These are phyloP conservation scores for Astragalus membranaceus DNA, from an alignment of 306 rosid genomes.

Conservation along the genomic window DNA sequence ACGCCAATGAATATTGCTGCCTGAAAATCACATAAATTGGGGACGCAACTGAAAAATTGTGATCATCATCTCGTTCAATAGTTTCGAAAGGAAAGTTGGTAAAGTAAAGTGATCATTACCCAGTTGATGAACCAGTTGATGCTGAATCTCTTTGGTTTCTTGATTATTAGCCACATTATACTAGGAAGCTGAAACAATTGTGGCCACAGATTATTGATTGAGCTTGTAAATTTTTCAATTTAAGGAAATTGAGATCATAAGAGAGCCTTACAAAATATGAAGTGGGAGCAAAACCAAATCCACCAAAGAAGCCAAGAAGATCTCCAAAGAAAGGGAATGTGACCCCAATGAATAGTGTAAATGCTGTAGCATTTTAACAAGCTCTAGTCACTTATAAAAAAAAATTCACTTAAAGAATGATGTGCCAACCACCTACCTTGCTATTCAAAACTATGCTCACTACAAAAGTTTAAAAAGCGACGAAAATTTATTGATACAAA, in stretches of 20 bases:
- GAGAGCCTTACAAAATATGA: constrained; percentile 56
- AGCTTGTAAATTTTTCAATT: neutral
- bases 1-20: constrained; percentile 58
- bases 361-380: constrained; percentile 45
- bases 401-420: no score
- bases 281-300: constrained; percentile 90
- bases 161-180: constrained; percentile 81
- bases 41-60: no score
- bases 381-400: neutral
- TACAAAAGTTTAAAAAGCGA: no score
- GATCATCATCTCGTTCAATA: no score
- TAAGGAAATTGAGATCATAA: neutral
- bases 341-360: constrained; percentile 67
- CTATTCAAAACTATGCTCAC: no score
- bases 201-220: neutral
- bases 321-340: constrained; percentile 98
- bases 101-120: constrained; percentile 38
- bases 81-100: neutral
- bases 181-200: constrained; percentile 66
- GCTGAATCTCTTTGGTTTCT: constrained; percentile 83
- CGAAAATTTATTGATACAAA: no score
- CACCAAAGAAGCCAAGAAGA: constrained; percentile 95
- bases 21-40: constrained; percentile 30
- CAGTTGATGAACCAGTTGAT: constrained; percentile 79
- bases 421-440: no score